Base-by-base conservation (phyloP, 306 rosid genomes). In the Glycine latifolia region DNA sequence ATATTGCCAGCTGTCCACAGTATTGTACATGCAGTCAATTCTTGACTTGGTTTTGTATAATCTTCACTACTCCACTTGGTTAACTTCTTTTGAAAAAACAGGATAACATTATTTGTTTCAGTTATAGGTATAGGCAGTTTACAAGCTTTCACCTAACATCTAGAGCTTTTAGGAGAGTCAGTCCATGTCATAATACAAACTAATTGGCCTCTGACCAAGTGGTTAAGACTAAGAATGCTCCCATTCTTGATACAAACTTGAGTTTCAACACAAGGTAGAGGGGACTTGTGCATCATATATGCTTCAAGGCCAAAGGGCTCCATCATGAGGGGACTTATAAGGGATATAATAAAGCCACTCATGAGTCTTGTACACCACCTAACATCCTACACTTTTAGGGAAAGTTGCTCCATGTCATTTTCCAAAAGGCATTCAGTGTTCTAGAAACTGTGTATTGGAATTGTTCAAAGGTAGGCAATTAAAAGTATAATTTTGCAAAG, bases 1-100 rank as follows among this genome's bases (percentile, higher is more conserved):
- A 26, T 26, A 26, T 26, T 26, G 31, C 2, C 31, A 26, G 31
- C 31, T 26, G 31, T 26, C 31, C 31, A 26, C 2, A 26, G 31
- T 26, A 26, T 26, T 26, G 31, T 26, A 26, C 31, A 26, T 26
- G 31, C 31, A 26, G 31, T 26, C 31, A 26, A 26, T 26, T 26
- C 2, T 47, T 47, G 52, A 47, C 72, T 50, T 63, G 17, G 13
- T 65, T 63, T n/a, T 50, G 37, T 16, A 62, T 62, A 9, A 1
- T 33, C 14, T 47, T 63, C 73, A 49, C 63, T 48, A 48, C 61
- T 62, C 50, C 47, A 76, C 8, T 63, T 63, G 62, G 48, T 20
- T 62, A 62, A 8, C 52, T 9, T 76, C 14, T 46, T 31, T 49
- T 62, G 9, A n/a, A 33, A 33, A 48, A 76, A 20, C 10, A 46